phyloP scores from a whole-genome alignment of 768 basidiomycete species.

The Mycena floridula region DNA sequence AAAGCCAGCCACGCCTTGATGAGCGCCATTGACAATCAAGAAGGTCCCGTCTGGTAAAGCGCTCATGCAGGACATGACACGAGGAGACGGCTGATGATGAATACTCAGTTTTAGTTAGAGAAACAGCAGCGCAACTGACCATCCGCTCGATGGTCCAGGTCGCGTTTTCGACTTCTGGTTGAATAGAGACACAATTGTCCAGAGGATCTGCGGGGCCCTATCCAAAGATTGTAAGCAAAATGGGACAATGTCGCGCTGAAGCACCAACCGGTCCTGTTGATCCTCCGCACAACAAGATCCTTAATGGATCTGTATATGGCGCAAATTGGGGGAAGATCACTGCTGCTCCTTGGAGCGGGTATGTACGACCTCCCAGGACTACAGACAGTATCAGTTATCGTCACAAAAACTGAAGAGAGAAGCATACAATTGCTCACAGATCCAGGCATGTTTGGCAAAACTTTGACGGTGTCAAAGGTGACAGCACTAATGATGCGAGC shows the following conservation, averaged over 20 bases:
- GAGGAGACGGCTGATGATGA: constrained; percentile 49
- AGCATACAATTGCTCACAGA: constrained; percentile 59
- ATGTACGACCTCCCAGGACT: constrained; percentile 72
- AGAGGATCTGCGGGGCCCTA: constrained; percentile 28
- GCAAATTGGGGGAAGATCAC: constrained; percentile 64
- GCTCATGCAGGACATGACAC: constrained; percentile 71
- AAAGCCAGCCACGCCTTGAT: constrained; percentile 61
- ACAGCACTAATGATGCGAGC: constrained; percentile 69
- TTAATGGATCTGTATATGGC: constrained; percentile 68
- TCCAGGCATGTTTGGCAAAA: constrained; percentile 69
- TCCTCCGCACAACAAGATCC: constrained; percentile 71
- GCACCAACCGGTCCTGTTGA: constrained; percentile 56
- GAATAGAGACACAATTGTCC: constrained; percentile 68
- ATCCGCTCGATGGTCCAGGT: constrained; percentile 75
- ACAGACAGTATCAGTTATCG: background rate
- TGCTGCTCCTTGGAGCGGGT: constrained; percentile 69
- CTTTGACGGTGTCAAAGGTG: constrained; percentile 53
- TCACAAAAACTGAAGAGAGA: background rate
- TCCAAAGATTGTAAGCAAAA: no score
- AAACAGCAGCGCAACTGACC: constrained; percentile 30
- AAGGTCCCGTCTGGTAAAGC: constrained; percentile 59
- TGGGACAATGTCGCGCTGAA: no score
- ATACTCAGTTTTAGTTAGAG: background rate
- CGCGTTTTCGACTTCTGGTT: constrained; percentile 56
- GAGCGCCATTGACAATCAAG: constrained; percentile 72